Conservation (phyloP, 148 eudicot genomes). For the Oxyria digyna region DNA sequence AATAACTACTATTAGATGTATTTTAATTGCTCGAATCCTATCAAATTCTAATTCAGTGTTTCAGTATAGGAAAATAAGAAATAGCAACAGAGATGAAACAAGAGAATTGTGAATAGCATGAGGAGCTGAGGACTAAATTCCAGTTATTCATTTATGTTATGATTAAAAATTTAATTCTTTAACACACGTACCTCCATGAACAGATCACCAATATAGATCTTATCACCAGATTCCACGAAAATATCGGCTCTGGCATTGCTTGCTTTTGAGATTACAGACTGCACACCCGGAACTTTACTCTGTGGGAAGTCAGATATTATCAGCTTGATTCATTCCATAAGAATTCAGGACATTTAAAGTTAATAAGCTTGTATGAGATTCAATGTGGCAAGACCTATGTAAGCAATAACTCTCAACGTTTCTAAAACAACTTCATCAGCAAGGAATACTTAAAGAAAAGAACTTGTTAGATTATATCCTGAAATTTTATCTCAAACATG, state of each 20-base stretch:
- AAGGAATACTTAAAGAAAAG: background rate
- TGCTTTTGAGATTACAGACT: constrained; percentile 84
- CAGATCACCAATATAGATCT: constrained; percentile 60
- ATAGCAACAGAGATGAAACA: background rate
- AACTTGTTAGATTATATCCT: background rate
- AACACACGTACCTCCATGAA: constrained; percentile 54
- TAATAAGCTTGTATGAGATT: background rate
- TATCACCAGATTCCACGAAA: constrained; percentile 65
- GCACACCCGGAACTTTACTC: constrained; percentile 63
- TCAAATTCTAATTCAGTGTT: background rate
- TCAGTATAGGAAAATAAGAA: background rate
- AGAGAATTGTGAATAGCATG: background rate
- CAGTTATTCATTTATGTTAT: background rate
- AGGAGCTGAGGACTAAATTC: background rate
- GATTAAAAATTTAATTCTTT: background rate
- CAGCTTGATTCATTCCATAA: background rate
- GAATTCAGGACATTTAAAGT: background rate
- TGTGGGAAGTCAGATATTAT: constrained; percentile 20
- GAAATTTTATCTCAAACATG: background rate
- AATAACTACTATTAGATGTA: too few species aligned
- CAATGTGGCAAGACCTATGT: background rate
- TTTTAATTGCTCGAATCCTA: too few species aligned
- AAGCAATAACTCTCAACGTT: background rate
- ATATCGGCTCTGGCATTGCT: constrained; percentile 83
- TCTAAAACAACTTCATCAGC: background rate